Conservation (phyloP, 176 grass and related monocot species). For the Oryza punctata region DNA sequence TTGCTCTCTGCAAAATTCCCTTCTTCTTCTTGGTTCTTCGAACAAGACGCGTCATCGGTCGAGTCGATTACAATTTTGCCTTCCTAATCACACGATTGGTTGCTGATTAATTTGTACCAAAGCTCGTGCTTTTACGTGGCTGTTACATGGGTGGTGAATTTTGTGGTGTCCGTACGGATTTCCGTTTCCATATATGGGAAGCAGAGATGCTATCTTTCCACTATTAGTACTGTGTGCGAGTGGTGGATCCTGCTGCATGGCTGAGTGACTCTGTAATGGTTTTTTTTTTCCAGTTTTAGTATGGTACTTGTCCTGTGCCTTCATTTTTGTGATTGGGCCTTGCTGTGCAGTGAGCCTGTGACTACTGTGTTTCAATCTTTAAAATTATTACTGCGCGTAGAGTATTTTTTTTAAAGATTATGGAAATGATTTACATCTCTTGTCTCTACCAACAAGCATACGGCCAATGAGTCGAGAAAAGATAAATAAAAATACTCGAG, state of each 20-base stretch:
- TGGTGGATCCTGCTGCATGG: constrained; percentile 41
- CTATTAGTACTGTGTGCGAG: constrained; percentile 35
- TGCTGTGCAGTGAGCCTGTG: not conserved
- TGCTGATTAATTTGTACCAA: constrained; percentile 5
- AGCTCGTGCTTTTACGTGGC: constrained; percentile 2
- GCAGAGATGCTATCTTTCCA: constrained; percentile 36
- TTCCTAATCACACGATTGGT: constrained; percentile 18
- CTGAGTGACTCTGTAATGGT: not conserved
- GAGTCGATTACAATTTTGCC: not conserved
- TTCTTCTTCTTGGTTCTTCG: not conserved
- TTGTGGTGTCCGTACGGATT: constrained; percentile 11
- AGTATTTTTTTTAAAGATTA: not conserved
- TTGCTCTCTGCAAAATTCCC: constrained; percentile 14
- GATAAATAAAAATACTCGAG: too few species aligned
- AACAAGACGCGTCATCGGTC: not conserved
- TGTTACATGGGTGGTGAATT: not conserved
- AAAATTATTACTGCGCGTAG: constrained; percentile 20
- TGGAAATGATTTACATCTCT: too few species aligned
- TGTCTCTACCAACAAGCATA: too few species aligned
- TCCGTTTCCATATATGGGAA: constrained; percentile 50
- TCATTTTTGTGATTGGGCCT: constrained; percentile 28
- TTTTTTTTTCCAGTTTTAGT: constrained; percentile 45
- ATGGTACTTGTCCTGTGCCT: constrained; percentile 27
- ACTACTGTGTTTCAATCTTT: constrained; percentile 1
- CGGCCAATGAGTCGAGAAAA: too few species aligned